These are phyloP conservation scores for Hepatocystis sp. DNA, from an alignment of 169 alveolate species.

Conservation along the genomic window DNA sequence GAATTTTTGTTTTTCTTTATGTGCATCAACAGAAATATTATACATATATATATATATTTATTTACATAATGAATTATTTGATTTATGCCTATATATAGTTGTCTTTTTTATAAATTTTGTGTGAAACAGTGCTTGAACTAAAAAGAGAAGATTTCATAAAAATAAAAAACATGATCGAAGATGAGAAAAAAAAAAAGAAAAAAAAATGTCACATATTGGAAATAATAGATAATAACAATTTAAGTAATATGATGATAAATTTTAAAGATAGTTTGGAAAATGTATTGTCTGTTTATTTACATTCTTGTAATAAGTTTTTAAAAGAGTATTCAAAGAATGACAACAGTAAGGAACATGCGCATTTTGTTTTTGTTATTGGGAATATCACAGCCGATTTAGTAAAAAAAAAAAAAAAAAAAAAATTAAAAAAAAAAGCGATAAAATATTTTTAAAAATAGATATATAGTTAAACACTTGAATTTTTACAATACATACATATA, in stretches of 20 bases:
- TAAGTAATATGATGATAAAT: conserved; percentile 21
- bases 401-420: conserved; percentile 15
- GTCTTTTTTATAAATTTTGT: not conserved
- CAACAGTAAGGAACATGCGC: conserved; percentile 9
- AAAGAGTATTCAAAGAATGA: conserved; percentile 26
- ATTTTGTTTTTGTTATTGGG: conserved; percentile 67
- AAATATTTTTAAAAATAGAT: not conserved
- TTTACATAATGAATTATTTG: not conserved
- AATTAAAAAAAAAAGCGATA: not conserved
- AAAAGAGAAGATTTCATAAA: conserved; percentile 39
- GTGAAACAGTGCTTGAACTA: conserved; percentile 25
- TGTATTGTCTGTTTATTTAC: conserved; percentile 40
- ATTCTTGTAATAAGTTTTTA: conserved; percentile 53
- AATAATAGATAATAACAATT: conserved; percentile 36
- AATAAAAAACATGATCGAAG: conserved; percentile 39
- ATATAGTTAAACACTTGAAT: too few species aligned
- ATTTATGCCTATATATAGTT: conserved; percentile 2
- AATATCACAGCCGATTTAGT: conserved; percentile 73
- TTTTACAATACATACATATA: too few species aligned
- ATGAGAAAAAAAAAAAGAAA: conserved; percentile 30
- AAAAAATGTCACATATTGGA: conserved; percentile 32
- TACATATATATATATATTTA: conserved; percentile 7
- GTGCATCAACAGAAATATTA: too few species aligned
- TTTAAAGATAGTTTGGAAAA: conserved; percentile 31
- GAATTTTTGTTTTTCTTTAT: too few species aligned